Conservation (phyloP, 2,329 filamentous ascomycete genomes). For the Colletotrichum endophyticum region DNA sequence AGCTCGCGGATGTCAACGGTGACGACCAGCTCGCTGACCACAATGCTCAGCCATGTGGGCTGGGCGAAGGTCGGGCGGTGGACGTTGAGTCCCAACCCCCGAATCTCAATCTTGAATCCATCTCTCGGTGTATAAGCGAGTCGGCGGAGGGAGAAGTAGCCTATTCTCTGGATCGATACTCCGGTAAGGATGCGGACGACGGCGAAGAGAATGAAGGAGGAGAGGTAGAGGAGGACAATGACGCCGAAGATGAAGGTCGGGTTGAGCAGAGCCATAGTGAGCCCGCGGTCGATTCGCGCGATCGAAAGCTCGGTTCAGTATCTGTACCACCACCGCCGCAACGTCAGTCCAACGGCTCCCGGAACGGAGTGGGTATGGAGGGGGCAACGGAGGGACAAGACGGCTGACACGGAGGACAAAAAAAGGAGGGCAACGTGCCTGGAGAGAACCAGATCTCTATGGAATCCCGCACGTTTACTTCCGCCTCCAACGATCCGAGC, state of each 20-base stretch:
- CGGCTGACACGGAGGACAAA: not conserved
- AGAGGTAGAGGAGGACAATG: slow-evolving; percentile 84
- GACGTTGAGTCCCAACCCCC: slow-evolving; percentile 84
- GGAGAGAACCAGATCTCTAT: slow-evolving; percentile 16
- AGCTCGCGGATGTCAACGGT: slow-evolving; percentile 79
- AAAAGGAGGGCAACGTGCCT: not conserved
- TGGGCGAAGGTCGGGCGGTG: slow-evolving; percentile 96
- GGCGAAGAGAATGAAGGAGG: slow-evolving; percentile 92
- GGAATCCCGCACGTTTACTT: slow-evolving; percentile 18
- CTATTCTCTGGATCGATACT: slow-evolving; percentile 93
- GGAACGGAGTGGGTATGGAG: not conserved
- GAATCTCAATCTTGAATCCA: slow-evolving; percentile 87
- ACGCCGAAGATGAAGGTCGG: slow-evolving; percentile 88
- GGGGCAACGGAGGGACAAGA: not conserved
- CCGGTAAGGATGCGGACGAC: slow-evolving; percentile 91
- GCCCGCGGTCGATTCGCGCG: slow-evolving; percentile 7
- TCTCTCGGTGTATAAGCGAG: slow-evolving; percentile 89
- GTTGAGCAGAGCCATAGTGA: slow-evolving; percentile 67
- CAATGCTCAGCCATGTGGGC: slow-evolving; percentile 93
- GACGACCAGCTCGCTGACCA: slow-evolving; percentile 83
- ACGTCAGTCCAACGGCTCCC: not conserved
- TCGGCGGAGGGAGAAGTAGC: slow-evolving; percentile 88
- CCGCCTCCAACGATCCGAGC: slow-evolving; percentile 20
- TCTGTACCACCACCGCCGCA: not conserved
- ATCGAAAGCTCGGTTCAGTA: slow-evolving; percentile 8